Evolutionary conservation across 495 filamentous ascomycete genomes (phyloP), one percentile per base, ranked within the genome.

Genomic region (Lophiotrema nucula): DNA sequence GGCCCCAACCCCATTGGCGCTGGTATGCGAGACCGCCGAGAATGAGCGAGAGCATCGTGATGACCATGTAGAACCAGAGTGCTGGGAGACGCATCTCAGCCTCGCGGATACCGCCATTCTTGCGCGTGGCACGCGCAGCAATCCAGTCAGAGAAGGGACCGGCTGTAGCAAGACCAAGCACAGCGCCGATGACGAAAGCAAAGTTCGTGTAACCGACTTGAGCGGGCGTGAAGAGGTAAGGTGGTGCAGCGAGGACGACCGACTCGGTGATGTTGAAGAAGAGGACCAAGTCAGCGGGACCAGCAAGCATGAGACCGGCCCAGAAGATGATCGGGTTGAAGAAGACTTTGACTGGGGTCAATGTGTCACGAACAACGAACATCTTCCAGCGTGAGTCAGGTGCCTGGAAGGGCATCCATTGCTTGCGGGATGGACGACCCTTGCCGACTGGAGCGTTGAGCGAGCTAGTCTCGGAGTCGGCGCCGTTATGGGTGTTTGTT

Each of bases 251-350:
- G 46, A 83, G 79, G 1, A 79, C 77, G 54, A 81, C 79, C 15
- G 77, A 77, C 64, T 85, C 75, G 27, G 82, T 86, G 19, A 87
- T 72, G 58, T 85, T 85, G 62, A 83, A 74, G 23, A 82, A 77
- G 50, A 85, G 72, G 49, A 85, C 76, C n/a, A 74, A 74, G 60
- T 81, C 77, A 11, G 80, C 82, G n/a, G 78, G 76, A 70, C 79
- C 83, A 10, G 79, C 79, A 28, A 84, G 79, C 35, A 81, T 70
- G 58, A 84, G 77, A 6, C 79, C 76, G 11, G 78, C 76, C 35
- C 79, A 79, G 60, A 85, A 79, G 43, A 84, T 77, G 50, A 86
- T 80, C 0, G 83, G 83, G 66, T 83, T 85, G 26, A 76, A 71
- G 52, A 83, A 74, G 46, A 83, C 70, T 35, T 77, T 75, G 67